Percentiles rank a stretch among this genome's conserved stretches.
Conservation (phyloP, 192 early-diverging fungal genomes). For the Coemansia sp. region DNA sequence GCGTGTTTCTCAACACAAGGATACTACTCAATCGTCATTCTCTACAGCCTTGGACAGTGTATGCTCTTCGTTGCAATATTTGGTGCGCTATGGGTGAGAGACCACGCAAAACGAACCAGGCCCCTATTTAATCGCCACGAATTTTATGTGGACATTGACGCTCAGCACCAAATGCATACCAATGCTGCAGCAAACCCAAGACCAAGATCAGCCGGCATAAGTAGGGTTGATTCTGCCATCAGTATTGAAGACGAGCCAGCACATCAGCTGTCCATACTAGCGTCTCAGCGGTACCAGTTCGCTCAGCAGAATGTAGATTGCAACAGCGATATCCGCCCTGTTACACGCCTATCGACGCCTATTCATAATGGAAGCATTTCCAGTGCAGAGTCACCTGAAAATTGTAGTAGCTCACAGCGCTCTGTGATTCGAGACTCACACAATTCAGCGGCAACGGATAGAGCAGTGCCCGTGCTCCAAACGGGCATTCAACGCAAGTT, state of each 20-base stretch:
- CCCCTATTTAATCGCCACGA: conserved; percentile 28
- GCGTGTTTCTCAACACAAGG: conserved; percentile 12
- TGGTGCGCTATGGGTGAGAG: conserved; percentile 30
- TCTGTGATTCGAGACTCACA: background rate
- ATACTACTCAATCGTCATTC: conserved; percentile 13
- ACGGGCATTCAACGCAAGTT: conserved; percentile 5
- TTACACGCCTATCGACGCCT: background rate
- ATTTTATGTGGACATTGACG: conserved; percentile 16
- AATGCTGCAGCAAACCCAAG: background rate
- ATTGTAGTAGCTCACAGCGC: background rate
- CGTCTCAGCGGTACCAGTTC: background rate
- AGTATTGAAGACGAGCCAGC: background rate
- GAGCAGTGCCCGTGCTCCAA: background rate
- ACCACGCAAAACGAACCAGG: conserved; percentile 32
- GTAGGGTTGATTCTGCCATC: background rate
- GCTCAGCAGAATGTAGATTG: background rate
- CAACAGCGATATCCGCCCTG: background rate
- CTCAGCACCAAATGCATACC: background rate
- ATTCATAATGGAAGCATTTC: too few species aligned
- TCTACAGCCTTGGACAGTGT: conserved; percentile 35
- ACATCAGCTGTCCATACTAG: background rate
- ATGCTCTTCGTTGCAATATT: conserved; percentile 29
- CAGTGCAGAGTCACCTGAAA: background rate
- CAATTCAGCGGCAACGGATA: background rate
- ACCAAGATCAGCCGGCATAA: background rate